Evolutionary conservation across 768 basidiomycete species (phyloP).

Genomic region (Gymnopilus dilepis): DNA sequence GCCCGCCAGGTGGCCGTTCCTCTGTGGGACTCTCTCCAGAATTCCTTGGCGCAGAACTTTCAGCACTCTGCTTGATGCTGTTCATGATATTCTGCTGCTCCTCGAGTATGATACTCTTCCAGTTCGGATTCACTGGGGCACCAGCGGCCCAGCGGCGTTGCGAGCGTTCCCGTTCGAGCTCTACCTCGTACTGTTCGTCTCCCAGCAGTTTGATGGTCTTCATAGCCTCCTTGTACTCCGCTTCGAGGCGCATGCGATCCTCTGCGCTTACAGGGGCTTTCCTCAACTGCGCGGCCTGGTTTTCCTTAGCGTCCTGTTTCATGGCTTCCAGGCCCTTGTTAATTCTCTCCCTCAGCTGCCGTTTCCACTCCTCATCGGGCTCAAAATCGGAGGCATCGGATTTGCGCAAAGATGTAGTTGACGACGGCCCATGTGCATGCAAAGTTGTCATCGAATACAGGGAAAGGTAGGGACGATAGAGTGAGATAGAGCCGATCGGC

Average conservation of each 20-base stretch:
- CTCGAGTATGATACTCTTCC: conserved; percentile 36
- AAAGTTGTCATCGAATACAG: conserved; percentile 42
- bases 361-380: conserved; percentile 63
- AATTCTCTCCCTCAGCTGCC: conserved; percentile 49
- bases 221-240: conserved; percentile 48
- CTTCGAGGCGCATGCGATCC: conserved; percentile 39
- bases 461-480: conserved; percentile 15
- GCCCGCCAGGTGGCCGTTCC: conserved; percentile 2
- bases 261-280: conserved; percentile 39
- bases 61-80: conserved; percentile 44
- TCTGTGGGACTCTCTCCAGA: conserved; percentile 20
- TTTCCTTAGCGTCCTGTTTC: conserved; percentile 69
- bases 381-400: conserved; percentile 44
- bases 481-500: conserved; percentile 21
- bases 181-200: conserved; percentile 48
- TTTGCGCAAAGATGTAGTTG: conserved; percentile 24
- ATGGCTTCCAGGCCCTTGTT: conserved; percentile 46
- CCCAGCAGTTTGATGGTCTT: conserved; percentile 48
- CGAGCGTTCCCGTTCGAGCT: conserved; percentile 53
- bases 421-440: conserved; percentile 33
- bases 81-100: conserved; percentile 52
- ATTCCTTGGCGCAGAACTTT: conserved; percentile 10
- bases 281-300: conserved; percentile 55
- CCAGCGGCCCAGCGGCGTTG: conserved; percentile 56
- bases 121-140: conserved; percentile 31